Base-by-base conservation (phyloP, 2,329 filamentous ascomycete species). In the Epichloe glyceriae region DNA sequence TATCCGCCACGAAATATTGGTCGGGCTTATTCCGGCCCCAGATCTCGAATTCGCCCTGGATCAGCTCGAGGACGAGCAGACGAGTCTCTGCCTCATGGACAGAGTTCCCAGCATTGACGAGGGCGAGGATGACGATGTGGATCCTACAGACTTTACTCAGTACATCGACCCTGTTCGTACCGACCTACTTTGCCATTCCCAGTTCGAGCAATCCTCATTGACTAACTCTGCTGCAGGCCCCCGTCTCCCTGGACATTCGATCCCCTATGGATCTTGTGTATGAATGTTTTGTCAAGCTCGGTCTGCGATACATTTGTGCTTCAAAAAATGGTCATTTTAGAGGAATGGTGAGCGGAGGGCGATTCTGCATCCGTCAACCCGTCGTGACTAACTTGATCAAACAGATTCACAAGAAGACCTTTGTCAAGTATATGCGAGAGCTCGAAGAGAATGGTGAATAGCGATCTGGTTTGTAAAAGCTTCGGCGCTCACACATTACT, bases 231-330 rank as follows among this genome's bases (percentile, higher is more conserved):
- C 12, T 40, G n/a, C 43, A 83, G 80, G 86, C 91, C 2, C 93
- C 93, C 0, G 79, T 98, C 14, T 79, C 90, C 12, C 73, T 98
- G 22, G 93, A 98, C 61, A 86, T 95, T 33, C 80, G 83, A 57
- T 93, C 86, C 0, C 88, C 93, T 0, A 90, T 97, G 79, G 90
- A 97, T 63, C 71, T 98, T 39, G 93, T 96, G 4, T 96, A 95
- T 61, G 93, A 98, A 64, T 91, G 89, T 61, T 98, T 97, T 65
- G 86, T 88, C 47, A 98, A 98, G 68, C 74, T 98, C 8, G 93
- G 93, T 1, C 68, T 98, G 57, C 76, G 93, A 54, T 97, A 95
- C 66, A 85, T 98, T 47, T 97, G 93, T 64, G 89, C 96, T 4
- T 71, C 93, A 26, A 79, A 79, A 50, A 83, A 95, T 57, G 93